Conservation (phyloP, 2,329 filamentous ascomycete species). For the Phoma sp. region DNA sequence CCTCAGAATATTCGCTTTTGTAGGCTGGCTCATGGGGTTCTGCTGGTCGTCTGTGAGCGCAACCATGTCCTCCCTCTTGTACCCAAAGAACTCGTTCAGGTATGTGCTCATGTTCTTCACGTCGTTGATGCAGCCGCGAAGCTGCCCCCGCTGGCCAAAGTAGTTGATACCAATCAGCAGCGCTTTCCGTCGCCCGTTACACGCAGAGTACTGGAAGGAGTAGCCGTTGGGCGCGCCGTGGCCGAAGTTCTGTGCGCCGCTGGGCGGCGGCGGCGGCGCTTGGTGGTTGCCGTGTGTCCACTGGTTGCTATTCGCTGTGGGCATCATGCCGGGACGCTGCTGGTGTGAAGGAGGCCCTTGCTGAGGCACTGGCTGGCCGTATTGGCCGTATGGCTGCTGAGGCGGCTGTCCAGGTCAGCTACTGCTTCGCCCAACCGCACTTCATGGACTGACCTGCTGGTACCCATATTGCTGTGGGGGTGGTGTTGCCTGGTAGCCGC, state of each 20-base stretch:
- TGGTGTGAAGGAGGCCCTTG: slow-evolving; percentile 31
- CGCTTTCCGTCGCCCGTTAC: slow-evolving; percentile 87
- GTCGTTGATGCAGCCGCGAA: slow-evolving; percentile 95
- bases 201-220: slow-evolving; percentile 89
- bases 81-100: slow-evolving; percentile 86
- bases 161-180: slow-evolving; percentile 96
- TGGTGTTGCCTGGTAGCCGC: slow-evolving; percentile 47
- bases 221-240: slow-evolving; percentile 81
- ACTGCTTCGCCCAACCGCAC: not conserved
- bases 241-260: slow-evolving; percentile 60
- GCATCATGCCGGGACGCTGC: slow-evolving; percentile 57
- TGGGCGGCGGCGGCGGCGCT: slow-evolving; percentile 71
- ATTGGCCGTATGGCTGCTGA: slow-evolving; percentile 42
- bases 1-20: slow-evolving; percentile 91
- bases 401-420: slow-evolving; percentile 42
- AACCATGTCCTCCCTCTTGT: slow-evolving; percentile 96
- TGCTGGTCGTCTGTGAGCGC: slow-evolving; percentile 95
- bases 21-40: slow-evolving; percentile 96
- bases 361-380: slow-evolving; percentile 32
- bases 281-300: slow-evolving; percentile 61
- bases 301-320: slow-evolving; percentile 52
- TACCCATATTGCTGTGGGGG: slow-evolving; percentile 56
- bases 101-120: slow-evolving; percentile 97
- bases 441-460: slow-evolving; percentile 45
- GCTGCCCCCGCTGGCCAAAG: slow-evolving; percentile 88